phyloP scores from a whole-genome alignment of 106 monocot species.

The Dioscorea zingiberensis region DNA sequence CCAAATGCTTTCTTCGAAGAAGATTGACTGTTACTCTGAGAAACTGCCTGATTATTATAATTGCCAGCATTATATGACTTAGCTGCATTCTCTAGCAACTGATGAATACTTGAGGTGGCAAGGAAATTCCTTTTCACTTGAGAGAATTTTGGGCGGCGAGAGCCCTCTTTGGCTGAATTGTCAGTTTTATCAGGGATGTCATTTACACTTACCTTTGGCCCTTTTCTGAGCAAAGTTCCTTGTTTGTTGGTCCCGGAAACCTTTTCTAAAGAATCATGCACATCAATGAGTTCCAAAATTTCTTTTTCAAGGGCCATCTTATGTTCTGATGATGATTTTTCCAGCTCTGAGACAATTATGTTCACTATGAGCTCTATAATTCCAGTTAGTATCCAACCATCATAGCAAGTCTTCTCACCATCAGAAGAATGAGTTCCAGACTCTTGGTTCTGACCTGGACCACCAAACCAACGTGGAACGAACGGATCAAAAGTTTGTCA shows the following conservation, averaged over 20 bases:
- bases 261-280: slow-evolving; percentile 44
- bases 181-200: slow-evolving; percentile 15
- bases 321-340: slow-evolving; percentile 39
- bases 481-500: background rate
- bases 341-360: slow-evolving; percentile 47
- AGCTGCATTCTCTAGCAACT: slow-evolving; percentile 35
- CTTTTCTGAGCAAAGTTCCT: slow-evolving; percentile 19
- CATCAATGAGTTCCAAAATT: slow-evolving; percentile 49
- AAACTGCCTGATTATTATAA: slow-evolving; percentile 5
- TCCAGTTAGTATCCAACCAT: slow-evolving; percentile 37
- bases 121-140: slow-evolving; percentile 43
- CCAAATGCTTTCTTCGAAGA: slow-evolving; percentile 25
- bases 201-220: slow-evolving; percentile 13
- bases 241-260: slow-evolving; percentile 22
- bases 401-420: slow-evolving; percentile 28
- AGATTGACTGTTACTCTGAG: slow-evolving; percentile 35
- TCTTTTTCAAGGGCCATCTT: slow-evolving; percentile 48
- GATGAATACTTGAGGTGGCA: slow-evolving; percentile 52
- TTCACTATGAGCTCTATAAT: slow-evolving; percentile 68
- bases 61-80: slow-evolving; percentile 11
- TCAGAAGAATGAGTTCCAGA: slow-evolving; percentile 19
- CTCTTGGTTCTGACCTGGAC: slow-evolving; percentile 30
- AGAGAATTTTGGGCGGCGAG: slow-evolving; percentile 27
- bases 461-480: slow-evolving; percentile 28
- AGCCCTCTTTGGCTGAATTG: slow-evolving; percentile 16